Evolutionary conservation across 1,284 basidiomycete genomes (phyloP), one percentile per base, ranked within the genome.

Genomic region (Apiotrichum domesticum): DNA sequence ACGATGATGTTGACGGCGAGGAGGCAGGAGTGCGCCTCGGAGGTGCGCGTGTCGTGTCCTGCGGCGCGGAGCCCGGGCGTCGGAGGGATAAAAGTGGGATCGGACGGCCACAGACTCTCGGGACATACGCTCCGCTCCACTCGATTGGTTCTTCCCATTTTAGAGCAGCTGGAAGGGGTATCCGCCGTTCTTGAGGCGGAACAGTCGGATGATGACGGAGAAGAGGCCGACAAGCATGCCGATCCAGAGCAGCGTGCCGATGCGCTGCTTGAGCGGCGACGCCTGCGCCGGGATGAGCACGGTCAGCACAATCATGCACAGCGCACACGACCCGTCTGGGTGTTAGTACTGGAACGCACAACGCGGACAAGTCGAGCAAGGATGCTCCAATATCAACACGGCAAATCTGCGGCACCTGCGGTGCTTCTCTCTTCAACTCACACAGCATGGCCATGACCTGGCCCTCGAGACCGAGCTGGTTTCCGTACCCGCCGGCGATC

Each of bases 381-480:
- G 21, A 21, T 21, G 21, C 21, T 21, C 21, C 21, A 21, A 21
- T 21, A 21, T 21, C 21, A 21, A 21, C 21, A 21, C 21, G 21
- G 21, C 21, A 21, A 21, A 21, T 41, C 39, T 35, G 37, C 39
- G 45, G 7, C 44, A 15, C 8, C 44, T 4, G 8, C 13, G 6
- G 2, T 21, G 21, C 21, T 21, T 21, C 21, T 21, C 21, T 21
- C 21, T 21, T 21, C 21, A 8, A 46, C 90, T 72, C 70, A 96
- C 94, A 98, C 49, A 95, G 83, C 59, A 84, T 82, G 1, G 87
- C 83, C 32, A 98, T 81, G 51, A 98, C 88, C 69, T 91, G 88
- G 21, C 88, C 88, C 78, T 99, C 96, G 68, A 95, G 87, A 3
- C 92, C 93, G 66, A 84, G 88, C 77, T 98, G 94, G 69, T 86